Evolutionary conservation across 208 protist species (phyloP).

Genomic region (Angomonas deanei): DNA sequence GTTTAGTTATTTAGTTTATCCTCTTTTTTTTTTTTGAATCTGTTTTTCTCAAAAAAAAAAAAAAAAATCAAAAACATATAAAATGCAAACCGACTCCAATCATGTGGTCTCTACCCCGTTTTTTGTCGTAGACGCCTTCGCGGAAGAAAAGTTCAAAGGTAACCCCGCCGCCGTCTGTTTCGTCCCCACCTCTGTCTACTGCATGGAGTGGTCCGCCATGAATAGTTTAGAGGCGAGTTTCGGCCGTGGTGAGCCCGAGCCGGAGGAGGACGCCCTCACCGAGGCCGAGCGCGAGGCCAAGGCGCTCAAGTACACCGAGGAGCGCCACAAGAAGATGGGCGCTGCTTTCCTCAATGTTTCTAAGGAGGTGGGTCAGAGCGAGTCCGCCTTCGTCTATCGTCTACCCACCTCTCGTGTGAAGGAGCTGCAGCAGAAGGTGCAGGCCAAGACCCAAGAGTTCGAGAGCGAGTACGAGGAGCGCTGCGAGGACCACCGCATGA

Average conservation of each 20-base stretch:
- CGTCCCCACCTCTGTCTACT: conserved; percentile 23
- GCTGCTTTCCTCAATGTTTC: conserved; percentile 46
- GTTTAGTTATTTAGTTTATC: not conserved
- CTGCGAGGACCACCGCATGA: conserved; percentile 6
- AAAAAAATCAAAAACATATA: conserved; percentile 1
- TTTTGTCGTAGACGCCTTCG: conserved; percentile 64
- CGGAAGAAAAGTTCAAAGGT: conserved; percentile 49
- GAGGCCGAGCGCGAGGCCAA: conserved; percentile 11
- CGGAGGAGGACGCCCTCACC: conserved; percentile 13
- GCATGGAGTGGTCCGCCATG: conserved; percentile 17
- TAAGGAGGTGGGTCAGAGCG: conserved; percentile 56
- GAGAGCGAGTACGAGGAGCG: conserved; percentile 11
- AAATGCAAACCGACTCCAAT: not conserved
- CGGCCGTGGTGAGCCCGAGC: conserved; percentile 45
- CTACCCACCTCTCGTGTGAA: conserved; percentile 44
- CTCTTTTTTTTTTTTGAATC: not conserved
- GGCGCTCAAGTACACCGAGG: conserved; percentile 36
- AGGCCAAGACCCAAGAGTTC: conserved; percentile 26
- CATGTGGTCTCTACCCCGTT: conserved; percentile 15
- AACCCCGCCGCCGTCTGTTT: conserved; percentile 62
- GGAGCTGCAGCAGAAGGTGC: conserved; percentile 45
- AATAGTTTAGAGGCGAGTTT: conserved; percentile 57
- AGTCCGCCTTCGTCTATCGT: conserved; percentile 70
- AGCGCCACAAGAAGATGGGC: conserved; percentile 47
- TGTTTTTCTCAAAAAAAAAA: conserved; percentile 1